Evolutionary conservation across 1,284 basidiomycete species (phyloP).

Genomic region (Ceratobasidium sp.): DNA sequence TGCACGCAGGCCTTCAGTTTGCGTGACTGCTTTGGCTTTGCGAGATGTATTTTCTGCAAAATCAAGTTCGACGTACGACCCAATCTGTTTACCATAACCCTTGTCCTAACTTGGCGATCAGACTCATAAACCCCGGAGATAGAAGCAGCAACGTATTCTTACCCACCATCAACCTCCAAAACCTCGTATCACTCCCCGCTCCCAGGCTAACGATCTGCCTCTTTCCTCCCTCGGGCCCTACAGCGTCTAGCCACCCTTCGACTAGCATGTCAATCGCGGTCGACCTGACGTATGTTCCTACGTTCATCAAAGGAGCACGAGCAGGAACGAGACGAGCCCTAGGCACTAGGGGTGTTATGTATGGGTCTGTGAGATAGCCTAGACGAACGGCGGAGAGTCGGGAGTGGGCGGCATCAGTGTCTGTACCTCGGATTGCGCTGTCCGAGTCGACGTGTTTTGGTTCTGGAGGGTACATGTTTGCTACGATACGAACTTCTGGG

Average conservation of each 20-base stretch:
- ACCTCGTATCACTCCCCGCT: constrained; percentile 93
- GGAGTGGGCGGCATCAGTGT: constrained; percentile 80
- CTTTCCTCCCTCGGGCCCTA: constrained; percentile 56
- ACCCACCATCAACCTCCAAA: constrained; percentile 89
- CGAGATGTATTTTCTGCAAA: constrained; percentile 85
- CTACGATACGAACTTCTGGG: background rate
- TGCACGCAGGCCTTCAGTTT: constrained; percentile 71
- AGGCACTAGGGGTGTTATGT: constrained; percentile 72
- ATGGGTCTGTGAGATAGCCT: constrained; percentile 81
- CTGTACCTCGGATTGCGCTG: constrained; percentile 76
- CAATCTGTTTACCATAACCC: constrained; percentile 55
- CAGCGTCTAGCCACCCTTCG: constrained; percentile 72
- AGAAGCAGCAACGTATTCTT: background rate
- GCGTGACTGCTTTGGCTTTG: constrained; percentile 86
- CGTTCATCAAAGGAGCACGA: constrained; percentile 91
- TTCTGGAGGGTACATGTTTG: constrained; percentile 10
- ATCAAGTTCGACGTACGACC: constrained; percentile 88
- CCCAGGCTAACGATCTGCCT: constrained; percentile 89
- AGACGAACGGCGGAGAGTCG: constrained; percentile 84
- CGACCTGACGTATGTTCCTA: constrained; percentile 92
- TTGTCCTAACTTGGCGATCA: constrained; percentile 62
- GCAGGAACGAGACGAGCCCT: constrained; percentile 72
- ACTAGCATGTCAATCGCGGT: constrained; percentile 85
- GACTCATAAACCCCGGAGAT: background rate
- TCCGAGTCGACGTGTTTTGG: constrained; percentile 58